phyloP scores from a whole-genome alignment of 2,329 filamentous ascomycete species.

The Penicillium sp. region DNA sequence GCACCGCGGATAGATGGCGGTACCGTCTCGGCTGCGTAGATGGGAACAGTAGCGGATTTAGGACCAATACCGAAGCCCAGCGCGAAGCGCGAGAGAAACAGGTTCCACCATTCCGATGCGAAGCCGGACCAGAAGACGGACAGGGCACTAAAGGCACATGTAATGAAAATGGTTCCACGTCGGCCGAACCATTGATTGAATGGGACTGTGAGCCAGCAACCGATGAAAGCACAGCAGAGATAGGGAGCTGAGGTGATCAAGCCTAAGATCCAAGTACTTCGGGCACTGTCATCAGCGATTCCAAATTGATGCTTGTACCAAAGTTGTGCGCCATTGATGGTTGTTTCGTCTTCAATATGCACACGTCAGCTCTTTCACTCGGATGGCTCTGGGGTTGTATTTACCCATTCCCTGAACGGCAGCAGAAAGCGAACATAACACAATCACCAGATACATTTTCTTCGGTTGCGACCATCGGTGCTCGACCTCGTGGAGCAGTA shows the following conservation, averaged over 20 bases:
- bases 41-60: slow-evolving; percentile 72
- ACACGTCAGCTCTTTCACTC: background rate
- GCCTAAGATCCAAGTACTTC: slow-evolving; percentile 60
- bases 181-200: slow-evolving; percentile 70
- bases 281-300: slow-evolving; percentile 51
- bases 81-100: slow-evolving; percentile 68
- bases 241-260: slow-evolving; percentile 59
- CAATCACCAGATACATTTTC: slow-evolving; percentile 65
- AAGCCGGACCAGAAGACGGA: slow-evolving; percentile 61
- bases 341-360: slow-evolving; percentile 59
- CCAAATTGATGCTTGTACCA: slow-evolving; percentile 64
- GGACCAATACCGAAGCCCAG: slow-evolving; percentile 77
- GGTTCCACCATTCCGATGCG: slow-evolving; percentile 68
- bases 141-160: slow-evolving; percentile 67
- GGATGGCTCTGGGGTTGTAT: slow-evolving; percentile 6
- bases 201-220: slow-evolving; percentile 72
- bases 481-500: slow-evolving; percentile 60
- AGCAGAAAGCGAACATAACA: slow-evolving; percentile 66
- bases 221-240: slow-evolving; percentile 65
- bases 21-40: slow-evolving; percentile 73
- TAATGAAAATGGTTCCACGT: slow-evolving; percentile 72
- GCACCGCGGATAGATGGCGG: slow-evolving; percentile 70
- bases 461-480: slow-evolving; percentile 69
- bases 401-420: slow-evolving; percentile 68
- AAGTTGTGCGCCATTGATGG: slow-evolving; percentile 67